Percentiles rank a stretch among this genome's conserved stretches.
Evolutionary conservation across 306 rosid genomes (phyloP).

Genomic region (Alnus glutinosa): DNA sequence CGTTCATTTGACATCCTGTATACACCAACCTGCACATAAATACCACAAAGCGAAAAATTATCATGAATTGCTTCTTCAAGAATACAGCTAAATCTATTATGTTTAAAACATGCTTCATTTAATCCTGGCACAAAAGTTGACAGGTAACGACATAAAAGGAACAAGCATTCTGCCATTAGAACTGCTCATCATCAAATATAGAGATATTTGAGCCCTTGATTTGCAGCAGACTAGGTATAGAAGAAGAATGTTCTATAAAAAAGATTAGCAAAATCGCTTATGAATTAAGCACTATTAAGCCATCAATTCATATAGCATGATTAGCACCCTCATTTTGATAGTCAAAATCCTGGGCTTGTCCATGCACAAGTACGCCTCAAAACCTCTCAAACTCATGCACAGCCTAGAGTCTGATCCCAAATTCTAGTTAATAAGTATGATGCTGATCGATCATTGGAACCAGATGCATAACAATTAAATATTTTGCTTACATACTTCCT

Average conservation of each 20-base stretch:
- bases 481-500: slow-evolving; percentile 3
- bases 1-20: slow-evolving; percentile 89
- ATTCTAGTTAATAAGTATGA: neutral
- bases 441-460: neutral
- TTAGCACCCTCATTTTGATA: neutral
- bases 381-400: neutral
- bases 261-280: neutral
- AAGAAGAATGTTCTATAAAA: neutral
- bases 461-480: neutral
- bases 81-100: slow-evolving; percentile 13
- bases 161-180: slow-evolving; percentile 11
- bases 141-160: slow-evolving; percentile 4
- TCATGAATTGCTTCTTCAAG: slow-evolving; percentile 19
- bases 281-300: neutral
- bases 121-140: slow-evolving; percentile 14
- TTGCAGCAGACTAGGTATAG: neutral
- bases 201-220: neutral
- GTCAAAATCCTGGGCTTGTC: neutral
- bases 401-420: neutral
- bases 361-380: neutral
- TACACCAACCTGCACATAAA: slow-evolving; percentile 75
- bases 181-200: neutral
- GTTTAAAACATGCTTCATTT: slow-evolving; percentile 16
- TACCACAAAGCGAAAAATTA: slow-evolving; percentile 23
- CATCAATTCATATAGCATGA: neutral